A percentile compares a stretch with the other conserved stretches of the same genome.
Evolutionary conservation across 306 rosid genomes (phyloP).

Genomic region (Inga leiocalycina): DNA sequence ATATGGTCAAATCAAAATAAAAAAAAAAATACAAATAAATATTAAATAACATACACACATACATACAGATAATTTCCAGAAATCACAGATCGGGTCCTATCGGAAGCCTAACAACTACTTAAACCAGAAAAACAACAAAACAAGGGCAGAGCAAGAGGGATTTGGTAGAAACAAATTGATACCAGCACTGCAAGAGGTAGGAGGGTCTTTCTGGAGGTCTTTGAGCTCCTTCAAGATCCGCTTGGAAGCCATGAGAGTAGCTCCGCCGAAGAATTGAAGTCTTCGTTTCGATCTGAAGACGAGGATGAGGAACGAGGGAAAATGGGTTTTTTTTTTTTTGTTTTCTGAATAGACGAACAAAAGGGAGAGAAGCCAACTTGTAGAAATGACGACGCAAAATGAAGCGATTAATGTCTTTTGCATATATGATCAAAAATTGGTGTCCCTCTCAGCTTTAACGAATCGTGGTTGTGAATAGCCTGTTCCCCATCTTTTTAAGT

Average conservation of each 20-base stretch:
- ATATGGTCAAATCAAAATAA: not conserved
- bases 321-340: not conserved
- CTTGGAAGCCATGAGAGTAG: conserved; percentile 66
- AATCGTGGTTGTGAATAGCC: not conserved
- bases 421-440: not conserved
- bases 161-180: conserved; percentile 9
- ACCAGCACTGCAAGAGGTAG: conserved; percentile 92
- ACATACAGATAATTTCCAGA: not conserved
- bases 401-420: not conserved
- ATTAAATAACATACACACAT: conserved; percentile 1
- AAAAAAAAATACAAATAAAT: not conserved
- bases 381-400: not conserved
- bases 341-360: not conserved
- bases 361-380: conserved; percentile 7
- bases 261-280: conserved; percentile 3
- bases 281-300: conserved; percentile 48
- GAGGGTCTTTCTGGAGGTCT: conserved; percentile 89
- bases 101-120: conserved; percentile 1
- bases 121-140: conserved; percentile 7
- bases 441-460: not conserved
- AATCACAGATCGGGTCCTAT: conserved; percentile 43
- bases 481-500: not conserved
- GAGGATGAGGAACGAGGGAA: not conserved
- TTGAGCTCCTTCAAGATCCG: conserved; percentile 91
- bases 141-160: not conserved